phyloP scores from a whole-genome alignment of 306 rosid genomes.

The Senna tora region DNA sequence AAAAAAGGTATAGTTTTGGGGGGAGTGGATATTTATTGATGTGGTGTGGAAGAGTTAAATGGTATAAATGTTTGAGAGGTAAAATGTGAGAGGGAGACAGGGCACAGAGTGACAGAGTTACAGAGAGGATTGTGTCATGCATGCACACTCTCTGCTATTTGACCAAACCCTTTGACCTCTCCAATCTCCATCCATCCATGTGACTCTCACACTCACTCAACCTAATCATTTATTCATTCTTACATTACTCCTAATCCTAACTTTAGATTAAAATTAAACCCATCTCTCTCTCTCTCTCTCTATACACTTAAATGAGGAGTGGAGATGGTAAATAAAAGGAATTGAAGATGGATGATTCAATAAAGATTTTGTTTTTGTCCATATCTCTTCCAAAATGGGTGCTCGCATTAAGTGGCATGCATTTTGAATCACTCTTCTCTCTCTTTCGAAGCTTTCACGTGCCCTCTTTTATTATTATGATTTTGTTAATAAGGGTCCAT shows the following conservation, averaged over 20 bases:
- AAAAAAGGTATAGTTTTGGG: too few species aligned
- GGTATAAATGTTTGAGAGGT: slow-evolving; percentile 44
- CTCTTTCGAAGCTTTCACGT: slow-evolving; percentile 50
- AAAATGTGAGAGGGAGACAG: slow-evolving; percentile 41
- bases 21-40: too few species aligned
- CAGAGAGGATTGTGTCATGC: slow-evolving; percentile 49
- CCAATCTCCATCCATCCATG: too few species aligned
- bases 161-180: slow-evolving; percentile 64
- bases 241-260: too few species aligned
- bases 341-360: background rate
- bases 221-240: too few species aligned
- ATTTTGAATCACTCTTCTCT: slow-evolving; percentile 32
- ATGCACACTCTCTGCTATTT: slow-evolving; percentile 50
- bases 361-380: slow-evolving; percentile 23
- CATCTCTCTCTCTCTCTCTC: too few species aligned
- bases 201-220: too few species aligned
- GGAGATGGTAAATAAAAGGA: background rate
- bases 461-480: slow-evolving; percentile 31
- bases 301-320: too few species aligned
- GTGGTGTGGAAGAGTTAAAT: slow-evolving; percentile 27
- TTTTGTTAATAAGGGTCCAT: too few species aligned
- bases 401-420: too few species aligned
- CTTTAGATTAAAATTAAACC: too few species aligned
- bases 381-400: background rate
- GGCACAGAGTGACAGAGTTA: slow-evolving; percentile 42